Evolutionary conservation across 306 rosid genomes (phyloP).

Genomic region (Mucuna pruriens): DNA sequence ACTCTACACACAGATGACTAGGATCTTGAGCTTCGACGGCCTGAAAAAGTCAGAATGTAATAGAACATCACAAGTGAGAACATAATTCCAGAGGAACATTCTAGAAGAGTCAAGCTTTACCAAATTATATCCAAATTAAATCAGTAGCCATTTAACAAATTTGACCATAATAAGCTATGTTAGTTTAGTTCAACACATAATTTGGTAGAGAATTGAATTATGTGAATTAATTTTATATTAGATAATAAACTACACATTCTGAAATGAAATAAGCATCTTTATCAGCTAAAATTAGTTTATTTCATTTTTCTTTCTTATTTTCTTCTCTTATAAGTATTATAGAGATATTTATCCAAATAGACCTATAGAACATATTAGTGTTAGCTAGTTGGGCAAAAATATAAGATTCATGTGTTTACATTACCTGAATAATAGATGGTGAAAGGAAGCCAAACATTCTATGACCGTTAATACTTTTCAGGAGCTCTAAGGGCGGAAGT

Average conservation of each 20-base stretch:
- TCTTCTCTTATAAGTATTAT: too few species aligned
- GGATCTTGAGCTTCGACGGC: slow-evolving; percentile 83
- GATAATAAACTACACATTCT: slow-evolving; percentile 4
- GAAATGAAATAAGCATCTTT: too few species aligned
- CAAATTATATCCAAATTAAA: slow-evolving; percentile 18
- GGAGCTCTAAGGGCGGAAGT: slow-evolving; percentile 49
- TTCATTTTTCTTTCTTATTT: too few species aligned
- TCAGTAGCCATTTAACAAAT: not conserved
- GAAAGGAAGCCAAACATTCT: slow-evolving; percentile 85
- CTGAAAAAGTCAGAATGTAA: slow-evolving; percentile 47
- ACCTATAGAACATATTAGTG: not conserved
- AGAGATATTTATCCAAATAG: too few species aligned
- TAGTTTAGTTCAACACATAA: slow-evolving; percentile 21
- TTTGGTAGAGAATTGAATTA: not conserved
- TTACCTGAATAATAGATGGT: slow-evolving; percentile 68
- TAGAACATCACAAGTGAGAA: slow-evolving; percentile 32
- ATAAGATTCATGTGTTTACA: slow-evolving; percentile 18
- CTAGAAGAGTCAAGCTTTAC: not conserved
- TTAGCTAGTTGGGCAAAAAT: slow-evolving; percentile 14
- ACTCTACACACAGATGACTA: slow-evolving; percentile 67
- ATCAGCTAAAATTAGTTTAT: too few species aligned
- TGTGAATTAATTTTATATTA: slow-evolving; percentile 14
- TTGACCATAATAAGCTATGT: not conserved
- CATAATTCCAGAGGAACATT: slow-evolving; percentile 9
- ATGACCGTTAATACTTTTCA: slow-evolving; percentile 63